Evolutionary conservation across 176 grass and related monocot genomes (phyloP).

Genomic region (Oryza meyeriana): DNA sequence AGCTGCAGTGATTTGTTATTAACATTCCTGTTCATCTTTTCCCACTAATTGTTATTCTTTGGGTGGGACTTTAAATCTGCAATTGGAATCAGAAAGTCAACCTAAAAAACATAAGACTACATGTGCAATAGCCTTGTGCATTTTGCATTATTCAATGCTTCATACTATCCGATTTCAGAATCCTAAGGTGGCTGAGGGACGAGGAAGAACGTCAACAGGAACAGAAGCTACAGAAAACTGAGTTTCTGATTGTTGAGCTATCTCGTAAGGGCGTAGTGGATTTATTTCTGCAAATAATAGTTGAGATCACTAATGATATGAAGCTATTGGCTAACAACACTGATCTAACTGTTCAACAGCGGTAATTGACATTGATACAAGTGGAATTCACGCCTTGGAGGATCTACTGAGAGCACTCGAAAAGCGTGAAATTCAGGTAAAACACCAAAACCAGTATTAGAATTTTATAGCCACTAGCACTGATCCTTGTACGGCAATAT

Average conservation of each 20-base stretch:
- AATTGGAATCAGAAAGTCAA: background rate
- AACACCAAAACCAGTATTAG: background rate
- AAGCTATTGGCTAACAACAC: background rate
- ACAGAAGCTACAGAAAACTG: conserved; percentile 38
- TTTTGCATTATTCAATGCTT: background rate
- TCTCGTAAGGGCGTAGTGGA: conserved; percentile 57
- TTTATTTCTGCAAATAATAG: background rate
- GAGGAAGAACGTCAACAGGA: conserved; percentile 59
- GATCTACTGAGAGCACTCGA: conserved; percentile 50
- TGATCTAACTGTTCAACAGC: conserved; percentile 40
- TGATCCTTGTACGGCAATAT: conserved; percentile 10
- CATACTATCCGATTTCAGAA: conserved; percentile 46
- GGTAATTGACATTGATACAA: conserved; percentile 84
- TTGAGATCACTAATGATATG: background rate
- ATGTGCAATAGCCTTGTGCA: background rate
- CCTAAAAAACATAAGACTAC: background rate
- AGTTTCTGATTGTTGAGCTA: conserved; percentile 70
- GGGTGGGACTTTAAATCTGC: background rate
- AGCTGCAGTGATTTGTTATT: background rate
- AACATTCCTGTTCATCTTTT: background rate
- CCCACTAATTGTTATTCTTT: background rate
- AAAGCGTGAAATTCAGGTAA: conserved; percentile 71
- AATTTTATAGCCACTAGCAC: background rate
- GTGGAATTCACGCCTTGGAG: conserved; percentile 68
- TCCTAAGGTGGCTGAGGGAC: conserved; percentile 88